Base-by-base conservation (phyloP, 2,329 filamentous ascomycete species). In the Arthrobotrys pseudoclavata region DNA sequence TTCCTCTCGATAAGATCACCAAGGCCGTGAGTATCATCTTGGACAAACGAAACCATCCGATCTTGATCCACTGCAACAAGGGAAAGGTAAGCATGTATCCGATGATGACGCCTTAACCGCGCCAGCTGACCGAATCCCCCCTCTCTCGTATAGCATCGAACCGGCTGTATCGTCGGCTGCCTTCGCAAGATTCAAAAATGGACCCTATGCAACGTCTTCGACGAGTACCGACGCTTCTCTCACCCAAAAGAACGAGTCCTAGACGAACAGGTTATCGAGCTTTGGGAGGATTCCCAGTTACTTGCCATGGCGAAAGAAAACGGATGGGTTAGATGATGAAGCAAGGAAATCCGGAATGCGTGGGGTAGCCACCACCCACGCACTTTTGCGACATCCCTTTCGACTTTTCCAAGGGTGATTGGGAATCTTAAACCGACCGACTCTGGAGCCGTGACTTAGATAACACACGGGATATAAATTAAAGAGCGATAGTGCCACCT, bases 41-140 rank as follows among this genome's bases (percentile, higher is more conserved):
- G 66, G 88, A 96, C 82, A 87, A 87, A 60, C 84, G 86, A 37
- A 93, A 96, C 79, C 90, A 96, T 80, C 94, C 94, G 0, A 84
- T 97, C 10, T 86, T 97, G 45, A 88, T 97, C 55, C 94, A 97
- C 84, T 97, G 94, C 87, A 97, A 97, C 83, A 94, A 97, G 81
- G 94, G 94, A 82, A 96, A 91, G 85, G 89, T 90, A 84, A 79
- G 84, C 81, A 69, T 24, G 75, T 63, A 61, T 15, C 29, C 34
- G 15, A 40, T 50, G 47, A 63, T 45, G 70, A 40, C n/a, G 40
- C 47, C 7, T 42, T 24, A 15, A 47, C n/a, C 34, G 26, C 42
- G 24, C n/a, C 34, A 48, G 61, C 61, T 77, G 55, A 71, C 53
- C 10, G 55, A n/a, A 22, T 42, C 47, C 47, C 26, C 47, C 20